phyloP scores from a whole-genome alignment of 176 grass and related monocot species.

The Otatea glauca region DNA sequence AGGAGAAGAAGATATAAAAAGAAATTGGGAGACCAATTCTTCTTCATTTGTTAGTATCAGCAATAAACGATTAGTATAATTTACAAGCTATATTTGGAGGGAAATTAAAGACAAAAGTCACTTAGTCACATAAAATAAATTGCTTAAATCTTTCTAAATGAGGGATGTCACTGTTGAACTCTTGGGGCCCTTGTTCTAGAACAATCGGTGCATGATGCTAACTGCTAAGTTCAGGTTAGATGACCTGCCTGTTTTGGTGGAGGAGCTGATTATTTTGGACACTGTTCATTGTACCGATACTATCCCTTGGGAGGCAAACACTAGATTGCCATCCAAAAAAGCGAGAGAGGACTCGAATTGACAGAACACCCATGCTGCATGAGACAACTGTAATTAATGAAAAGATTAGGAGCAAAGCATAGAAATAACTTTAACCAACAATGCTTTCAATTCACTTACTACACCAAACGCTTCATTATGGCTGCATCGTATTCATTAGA shows the following conservation, averaged over 20 bases:
- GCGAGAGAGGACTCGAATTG: not conserved
- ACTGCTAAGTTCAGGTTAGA: not conserved
- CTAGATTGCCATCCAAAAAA: not conserved
- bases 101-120: not conserved
- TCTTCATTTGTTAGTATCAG: not conserved
- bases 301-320: not conserved
- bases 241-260: not conserved
- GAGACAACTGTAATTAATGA: not conserved
- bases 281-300: not conserved
- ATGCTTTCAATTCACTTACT: not conserved
- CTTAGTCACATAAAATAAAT: not conserved
- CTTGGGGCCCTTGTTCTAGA: slow-evolving; percentile 10
- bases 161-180: slow-evolving; percentile 13
- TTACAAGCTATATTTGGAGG: not conserved
- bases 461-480: slow-evolving; percentile 1
- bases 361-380: not conserved
- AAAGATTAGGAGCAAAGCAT: not conserved
- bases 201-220: not conserved
- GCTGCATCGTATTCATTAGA: not conserved
- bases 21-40: not conserved
- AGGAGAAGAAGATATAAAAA: not conserved
- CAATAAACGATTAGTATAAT: not conserved
- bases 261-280: not conserved
- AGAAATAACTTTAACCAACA: slow-evolving; percentile 7
- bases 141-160: not conserved